Conservation (phyloP, 1,284 basidiomycete genomes). For the Microbotryum scabiosae region DNA sequence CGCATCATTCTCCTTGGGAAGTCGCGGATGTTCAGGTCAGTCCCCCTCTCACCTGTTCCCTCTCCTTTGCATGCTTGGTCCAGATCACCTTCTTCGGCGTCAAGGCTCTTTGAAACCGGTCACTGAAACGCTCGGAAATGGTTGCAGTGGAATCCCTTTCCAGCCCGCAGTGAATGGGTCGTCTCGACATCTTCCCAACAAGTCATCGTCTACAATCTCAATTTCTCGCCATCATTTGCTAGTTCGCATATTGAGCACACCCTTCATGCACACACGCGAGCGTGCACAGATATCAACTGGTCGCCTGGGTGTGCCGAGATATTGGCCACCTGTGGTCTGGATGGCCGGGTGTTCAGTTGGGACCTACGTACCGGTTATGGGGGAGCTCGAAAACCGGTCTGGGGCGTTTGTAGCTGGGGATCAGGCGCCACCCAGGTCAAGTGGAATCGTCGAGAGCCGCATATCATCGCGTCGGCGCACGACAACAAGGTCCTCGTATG, state of each 20-base stretch:
- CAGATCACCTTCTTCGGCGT: neutral
- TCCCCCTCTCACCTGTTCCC: too few species aligned
- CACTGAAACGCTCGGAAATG: conserved; percentile 9
- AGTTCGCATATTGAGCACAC: conserved; percentile 56
- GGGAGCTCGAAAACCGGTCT: conserved; percentile 36
- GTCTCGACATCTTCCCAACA: conserved; percentile 94
- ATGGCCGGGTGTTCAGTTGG: conserved; percentile 66
- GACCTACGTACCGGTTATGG: conserved; percentile 51
- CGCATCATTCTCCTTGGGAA: conserved; percentile 93
- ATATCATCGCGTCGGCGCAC: conserved; percentile 80
- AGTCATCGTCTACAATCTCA: conserved; percentile 91
- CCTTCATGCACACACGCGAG: conserved; percentile 76
- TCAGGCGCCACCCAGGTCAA: conserved; percentile 85
- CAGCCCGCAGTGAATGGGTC: conserved; percentile 72
- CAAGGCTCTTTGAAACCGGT: conserved; percentile 34
- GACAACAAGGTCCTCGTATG: conserved; percentile 72
- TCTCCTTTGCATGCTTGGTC: too few species aligned
- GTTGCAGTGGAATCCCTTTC: conserved; percentile 89
- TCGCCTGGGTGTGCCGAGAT: conserved; percentile 69
- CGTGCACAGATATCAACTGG: conserved; percentile 96
- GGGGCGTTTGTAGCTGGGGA: conserved; percentile 43
- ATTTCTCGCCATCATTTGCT: conserved; percentile 53
- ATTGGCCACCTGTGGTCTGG: conserved; percentile 45
- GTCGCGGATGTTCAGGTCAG: conserved; percentile 55
- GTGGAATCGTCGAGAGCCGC: conserved; percentile 79